Evolutionary conservation across 1,284 basidiomycete genomes (phyloP).

Genomic region (Leccinum subrobustum): DNA sequence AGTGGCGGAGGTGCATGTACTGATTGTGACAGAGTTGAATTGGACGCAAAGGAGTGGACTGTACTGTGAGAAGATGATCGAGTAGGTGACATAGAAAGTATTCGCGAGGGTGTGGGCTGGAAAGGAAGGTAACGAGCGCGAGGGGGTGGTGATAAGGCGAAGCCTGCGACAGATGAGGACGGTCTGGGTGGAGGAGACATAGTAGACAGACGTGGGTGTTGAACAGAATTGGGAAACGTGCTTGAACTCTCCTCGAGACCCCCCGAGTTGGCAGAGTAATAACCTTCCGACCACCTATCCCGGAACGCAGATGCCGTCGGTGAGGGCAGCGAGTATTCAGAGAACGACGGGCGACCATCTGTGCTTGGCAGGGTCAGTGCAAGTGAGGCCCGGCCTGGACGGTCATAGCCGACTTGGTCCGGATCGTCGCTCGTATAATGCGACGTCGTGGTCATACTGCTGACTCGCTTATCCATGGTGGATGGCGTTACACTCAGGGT

Average conservation of each 20-base stretch:
- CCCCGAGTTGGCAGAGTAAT: conserved; percentile 29
- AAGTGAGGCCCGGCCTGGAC: conserved; percentile 35
- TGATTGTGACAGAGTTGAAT: conserved; percentile 29
- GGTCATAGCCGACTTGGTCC: conserved; percentile 36
- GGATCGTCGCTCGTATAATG: conserved; percentile 43
- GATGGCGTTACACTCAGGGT: conserved; percentile 34
- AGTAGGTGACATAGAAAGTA: conserved; percentile 16
- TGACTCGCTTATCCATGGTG: conserved; percentile 28
- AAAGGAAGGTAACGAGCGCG: conserved; percentile 35
- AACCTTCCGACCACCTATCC: conserved; percentile 40
- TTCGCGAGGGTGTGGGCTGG: conserved; percentile 20
- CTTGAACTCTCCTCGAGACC: conserved; percentile 12
- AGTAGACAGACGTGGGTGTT: conserved; percentile 39
- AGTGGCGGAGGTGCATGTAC: conserved; percentile 27
- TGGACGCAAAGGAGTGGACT: conserved; percentile 31
- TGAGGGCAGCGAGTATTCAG: conserved; percentile 56
- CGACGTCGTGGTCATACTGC: conserved; percentile 35
- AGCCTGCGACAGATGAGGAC: conserved; percentile 44
- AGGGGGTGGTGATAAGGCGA: conserved; percentile 54
- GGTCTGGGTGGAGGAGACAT: conserved; percentile 51
- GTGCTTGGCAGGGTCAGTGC: conserved; percentile 31
- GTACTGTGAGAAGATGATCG: conserved; percentile 32
- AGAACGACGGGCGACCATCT: conserved; percentile 46
- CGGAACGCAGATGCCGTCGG: conserved; percentile 73
- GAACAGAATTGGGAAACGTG: conserved; percentile 15